Evolutionary conservation across 2,329 filamentous ascomycete species (phyloP), one percentile per base, ranked within the genome.

Genomic region (Fusarium tuaranense): DNA sequence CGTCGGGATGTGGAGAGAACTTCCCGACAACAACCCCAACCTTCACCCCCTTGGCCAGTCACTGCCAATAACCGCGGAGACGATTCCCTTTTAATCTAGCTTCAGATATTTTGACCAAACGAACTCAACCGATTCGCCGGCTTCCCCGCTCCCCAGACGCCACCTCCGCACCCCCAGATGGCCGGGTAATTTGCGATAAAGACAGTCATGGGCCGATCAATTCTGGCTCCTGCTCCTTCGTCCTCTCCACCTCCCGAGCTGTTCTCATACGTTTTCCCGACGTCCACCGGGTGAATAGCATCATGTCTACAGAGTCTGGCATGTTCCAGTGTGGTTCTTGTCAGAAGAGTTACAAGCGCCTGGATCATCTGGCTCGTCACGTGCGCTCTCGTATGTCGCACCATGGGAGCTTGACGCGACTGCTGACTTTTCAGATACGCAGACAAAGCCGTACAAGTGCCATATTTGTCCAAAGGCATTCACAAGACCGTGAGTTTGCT

Each of bases 351-450:
- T 82, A 80, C 57, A 80, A 74, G 46, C 76, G 81, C 7, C 61
- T 79, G 48, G 81, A 82, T 55, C 81, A 82, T 71, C 73, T 82
- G 10, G 76, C 78, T 13, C 80, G 81, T 32, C 81, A 82, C 70
- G 76, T 82, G 22, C 77, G 80, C n/a, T 80, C 81, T 12, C 81
- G 81, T 82, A 74, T 46, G 78, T 67, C 2, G 16, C 41, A n/a
- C 9, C 16, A 2, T 39, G 27, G 2, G 38, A 30, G 22, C 48
- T 20, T 55, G 18, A 32, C 46, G 46, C 22, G 22, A 36, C 7
- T 55, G 36, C 32, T 38, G 25, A 67, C 41, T 34, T 27, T 16
- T n/a, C 59, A 82, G 80, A 82, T 63, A 81, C 80, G 3, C 79
- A 81, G 22, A 78, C 76, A 12, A 81, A 77, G 36, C 80, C 80